Conservation (phyloP, 2,329 filamentous ascomycete species). For the Scedosporium dehoogii region DNA sequence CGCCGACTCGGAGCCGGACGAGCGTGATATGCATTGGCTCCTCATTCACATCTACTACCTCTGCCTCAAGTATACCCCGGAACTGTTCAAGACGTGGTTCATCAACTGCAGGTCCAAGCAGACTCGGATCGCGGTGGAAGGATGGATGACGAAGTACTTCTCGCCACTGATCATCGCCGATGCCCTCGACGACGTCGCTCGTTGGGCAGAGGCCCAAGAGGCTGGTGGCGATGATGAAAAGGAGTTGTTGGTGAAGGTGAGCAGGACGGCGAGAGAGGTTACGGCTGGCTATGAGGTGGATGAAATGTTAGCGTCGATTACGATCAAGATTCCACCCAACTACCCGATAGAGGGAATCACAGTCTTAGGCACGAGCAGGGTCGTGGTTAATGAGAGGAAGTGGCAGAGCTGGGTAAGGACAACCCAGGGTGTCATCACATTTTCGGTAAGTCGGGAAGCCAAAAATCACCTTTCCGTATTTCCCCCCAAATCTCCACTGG, state of each 20-base stretch:
- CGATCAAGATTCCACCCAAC: conserved; percentile 67
- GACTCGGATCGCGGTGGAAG: conserved; percentile 67
- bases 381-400: conserved; percentile 81
- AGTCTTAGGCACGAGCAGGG: conserved; percentile 69
- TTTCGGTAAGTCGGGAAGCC: conserved; percentile 46
- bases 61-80: conserved; percentile 64
- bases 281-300: conserved; percentile 81
- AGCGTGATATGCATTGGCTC: conserved; percentile 72
- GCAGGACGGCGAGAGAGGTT: conserved; percentile 62
- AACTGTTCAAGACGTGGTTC: conserved; percentile 76
- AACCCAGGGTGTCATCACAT: conserved; percentile 86
- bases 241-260: conserved; percentile 59
- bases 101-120: conserved; percentile 71
- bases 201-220: conserved; percentile 52
- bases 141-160: conserved; percentile 79
- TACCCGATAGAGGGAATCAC: conserved; percentile 75
- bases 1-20: conserved; percentile 48
- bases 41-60: conserved; percentile 81
- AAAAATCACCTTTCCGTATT: neutral
- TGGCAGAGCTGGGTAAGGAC: conserved; percentile 88
- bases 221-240: conserved; percentile 39
- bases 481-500: neutral
- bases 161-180: conserved; percentile 60
- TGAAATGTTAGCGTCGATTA: conserved; percentile 72
- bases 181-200: conserved; percentile 55